A percentile compares a stretch with the other conserved stretches of the same genome.
These are phyloP conservation scores for Coemansia sp. DNA, from an alignment of 192 early-diverging fungal species.

Conservation along the genomic window DNA sequence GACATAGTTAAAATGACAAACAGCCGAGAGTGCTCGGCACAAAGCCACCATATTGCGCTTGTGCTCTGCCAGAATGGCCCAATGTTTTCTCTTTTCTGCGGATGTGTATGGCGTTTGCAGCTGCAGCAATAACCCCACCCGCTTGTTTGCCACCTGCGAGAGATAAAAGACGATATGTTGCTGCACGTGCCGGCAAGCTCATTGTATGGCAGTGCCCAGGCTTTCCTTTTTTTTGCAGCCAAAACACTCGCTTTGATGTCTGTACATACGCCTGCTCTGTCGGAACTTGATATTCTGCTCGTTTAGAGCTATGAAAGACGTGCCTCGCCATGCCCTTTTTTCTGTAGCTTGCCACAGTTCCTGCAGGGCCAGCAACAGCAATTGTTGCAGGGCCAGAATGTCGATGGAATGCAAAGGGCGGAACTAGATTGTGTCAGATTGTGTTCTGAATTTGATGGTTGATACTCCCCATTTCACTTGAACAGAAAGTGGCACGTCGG, in stretches of 20 bases:
- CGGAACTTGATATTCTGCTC: no score
- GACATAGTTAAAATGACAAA: not conserved
- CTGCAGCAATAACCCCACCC: not conserved
- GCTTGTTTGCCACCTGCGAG: not conserved
- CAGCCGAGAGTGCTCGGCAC: not conserved
- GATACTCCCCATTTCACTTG: not conserved
- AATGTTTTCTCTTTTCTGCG: not conserved
- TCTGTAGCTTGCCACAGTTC: not conserved
- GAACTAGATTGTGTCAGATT: not conserved
- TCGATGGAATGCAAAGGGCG: not conserved
- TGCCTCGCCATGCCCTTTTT: no score
- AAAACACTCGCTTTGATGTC: not conserved
- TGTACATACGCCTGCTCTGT: no score
- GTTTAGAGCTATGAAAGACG: no score
- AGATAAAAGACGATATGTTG: not conserved
- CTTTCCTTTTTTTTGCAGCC: not conserved
- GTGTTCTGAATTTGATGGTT: not conserved
- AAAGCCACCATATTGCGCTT: not conserved
- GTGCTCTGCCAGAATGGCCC: not conserved
- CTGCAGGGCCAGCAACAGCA: not conserved
- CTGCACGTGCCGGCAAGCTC: not conserved
- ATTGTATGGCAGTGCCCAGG: not conserved
- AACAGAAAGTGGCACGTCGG: not conserved
- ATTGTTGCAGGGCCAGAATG: not conserved
- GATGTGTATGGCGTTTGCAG: slow-evolving; percentile 1